phyloP scores from a whole-genome alignment of 352 stramenopile genomes.

The Aphanomyces cochlioides region DNA sequence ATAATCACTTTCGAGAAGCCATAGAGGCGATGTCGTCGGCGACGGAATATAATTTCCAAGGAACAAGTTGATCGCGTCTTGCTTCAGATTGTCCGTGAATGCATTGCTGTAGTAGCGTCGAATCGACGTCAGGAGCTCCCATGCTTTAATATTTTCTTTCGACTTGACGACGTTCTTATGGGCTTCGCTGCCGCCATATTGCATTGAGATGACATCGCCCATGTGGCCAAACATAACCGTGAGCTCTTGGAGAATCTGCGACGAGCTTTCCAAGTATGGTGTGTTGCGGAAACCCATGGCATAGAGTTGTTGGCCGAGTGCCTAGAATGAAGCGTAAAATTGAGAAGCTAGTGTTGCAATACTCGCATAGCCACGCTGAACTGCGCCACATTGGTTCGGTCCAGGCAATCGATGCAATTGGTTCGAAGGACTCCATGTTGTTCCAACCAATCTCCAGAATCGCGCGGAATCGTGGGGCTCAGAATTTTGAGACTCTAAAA shows the following conservation, averaged over 20 bases:
- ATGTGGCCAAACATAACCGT: constrained; percentile 99
- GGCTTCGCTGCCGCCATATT: constrained; percentile 98
- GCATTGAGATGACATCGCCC: constrained; percentile 97
- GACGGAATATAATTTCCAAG: constrained; percentile 89
- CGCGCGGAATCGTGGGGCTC: constrained; percentile 68
- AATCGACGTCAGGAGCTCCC: constrained; percentile 98
- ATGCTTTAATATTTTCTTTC: constrained; percentile 90
- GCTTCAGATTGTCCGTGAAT: constrained; percentile 97
- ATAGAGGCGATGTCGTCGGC: constrained; percentile 60
- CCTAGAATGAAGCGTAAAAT: constrained; percentile 31
- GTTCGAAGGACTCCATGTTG: constrained; percentile 97
- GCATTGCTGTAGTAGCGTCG: constrained; percentile 99
- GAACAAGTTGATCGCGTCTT: constrained; percentile 99
- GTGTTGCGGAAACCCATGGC: constrained; percentile 95
- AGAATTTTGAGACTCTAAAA: neutral
- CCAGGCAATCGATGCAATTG: constrained; percentile 98
- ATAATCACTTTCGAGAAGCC: constrained; percentile 86
- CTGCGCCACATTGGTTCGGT: constrained; percentile 84
- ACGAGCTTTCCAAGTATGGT: constrained; percentile 75
- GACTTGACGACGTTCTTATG: constrained; percentile 97
- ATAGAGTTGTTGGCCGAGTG: constrained; percentile 94
- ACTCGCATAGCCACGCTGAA: constrained; percentile 79
- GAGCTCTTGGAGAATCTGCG: constrained; percentile 92
- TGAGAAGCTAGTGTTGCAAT: too few species aligned
- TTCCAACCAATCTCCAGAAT: constrained; percentile 89